Evolutionary conservation across 495 filamentous ascomycete species (phyloP), one percentile per base, ranked within the genome.

Genomic region (Trichoderma virens): DNA sequence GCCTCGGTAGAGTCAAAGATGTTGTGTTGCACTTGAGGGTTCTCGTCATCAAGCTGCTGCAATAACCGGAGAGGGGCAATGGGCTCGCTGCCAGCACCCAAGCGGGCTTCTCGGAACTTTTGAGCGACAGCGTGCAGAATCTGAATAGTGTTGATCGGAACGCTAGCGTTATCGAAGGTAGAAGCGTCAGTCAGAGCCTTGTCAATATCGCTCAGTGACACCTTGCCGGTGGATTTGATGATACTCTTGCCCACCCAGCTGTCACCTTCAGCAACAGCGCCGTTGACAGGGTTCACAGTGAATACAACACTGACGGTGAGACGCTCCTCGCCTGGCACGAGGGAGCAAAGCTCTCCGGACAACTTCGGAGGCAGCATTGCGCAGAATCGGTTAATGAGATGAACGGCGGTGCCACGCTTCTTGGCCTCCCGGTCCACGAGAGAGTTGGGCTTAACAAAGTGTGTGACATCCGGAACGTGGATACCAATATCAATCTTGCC

Each of bases 11-110:
- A 91, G 72, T 97, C 88, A 71, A 98, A 98, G 63, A 98, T 90
- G 78, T 98, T 98, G 70, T 90, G 85, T 76, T 94, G 92, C 28
- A 97, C 91, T 0, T 93, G 94, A 39, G 97, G 91, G 72, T 97
- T 97, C 80, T 98, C 94, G 68, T 98, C 94, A 69, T 98, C 95
- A n/a, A 97, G 85, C 73, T 94, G 90, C 72, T 96, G 89, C 43
- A 98, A 78, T 38, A 98, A 83, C 51, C 94, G 89, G 60, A 98
- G 84, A 59, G 93, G 86, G 23, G 93, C 89, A 65, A 96, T 89
- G 9, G 88, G 83, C 35, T 88, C 83, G 28, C 85, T 84, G 27
- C 88, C 88, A 62, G 91, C 88, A 59, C 90, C 90, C 66, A 94
- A 88, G 54, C 94, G 86, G 7, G 86, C 82, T 73, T 96, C 90